Percentiles rank a stretch among this genome's conserved stretches.
Evolutionary conservation across 2,329 filamentous ascomycete genomes (phyloP).

Genomic region (Colletotrichum gloeosporioides): DNA sequence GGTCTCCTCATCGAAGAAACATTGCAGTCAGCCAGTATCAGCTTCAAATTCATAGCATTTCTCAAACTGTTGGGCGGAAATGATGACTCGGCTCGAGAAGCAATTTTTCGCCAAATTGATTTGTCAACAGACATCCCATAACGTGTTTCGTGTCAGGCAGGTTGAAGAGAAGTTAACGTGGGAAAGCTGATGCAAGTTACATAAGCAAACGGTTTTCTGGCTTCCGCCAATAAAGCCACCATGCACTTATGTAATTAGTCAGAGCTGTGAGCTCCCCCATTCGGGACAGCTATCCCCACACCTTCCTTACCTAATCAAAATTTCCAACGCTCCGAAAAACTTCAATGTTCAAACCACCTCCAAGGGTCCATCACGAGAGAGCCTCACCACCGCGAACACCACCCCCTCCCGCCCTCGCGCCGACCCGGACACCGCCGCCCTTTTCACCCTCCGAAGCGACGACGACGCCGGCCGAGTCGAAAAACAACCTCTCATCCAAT

Average conservation of each 20-base stretch:
- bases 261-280: not conserved
- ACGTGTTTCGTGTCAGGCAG: no score
- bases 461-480: slow-evolving; percentile 12
- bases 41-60: no score
- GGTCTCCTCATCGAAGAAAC: no score
- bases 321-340: slow-evolving; percentile 15
- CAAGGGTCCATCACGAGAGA: not conserved
- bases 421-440: not conserved
- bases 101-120: no score
- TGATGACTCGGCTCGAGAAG: no score
- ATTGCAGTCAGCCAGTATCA: no score
- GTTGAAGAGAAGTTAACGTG: no score
- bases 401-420: not conserved
- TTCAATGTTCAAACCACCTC: slow-evolving; percentile 12
- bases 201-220: not conserved
- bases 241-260: not conserved
- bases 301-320: slow-evolving; percentile 16
- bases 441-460: not conserved
- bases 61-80: no score
- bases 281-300: slow-evolving; percentile 7
- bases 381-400: not conserved
- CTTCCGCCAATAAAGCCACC: not conserved
- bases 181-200: not conserved
- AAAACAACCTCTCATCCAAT: not conserved
- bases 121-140: no score